Conservation (phyloP, 768 basidiomycete genomes). For the Kwoniella newhampshirensis region DNA sequence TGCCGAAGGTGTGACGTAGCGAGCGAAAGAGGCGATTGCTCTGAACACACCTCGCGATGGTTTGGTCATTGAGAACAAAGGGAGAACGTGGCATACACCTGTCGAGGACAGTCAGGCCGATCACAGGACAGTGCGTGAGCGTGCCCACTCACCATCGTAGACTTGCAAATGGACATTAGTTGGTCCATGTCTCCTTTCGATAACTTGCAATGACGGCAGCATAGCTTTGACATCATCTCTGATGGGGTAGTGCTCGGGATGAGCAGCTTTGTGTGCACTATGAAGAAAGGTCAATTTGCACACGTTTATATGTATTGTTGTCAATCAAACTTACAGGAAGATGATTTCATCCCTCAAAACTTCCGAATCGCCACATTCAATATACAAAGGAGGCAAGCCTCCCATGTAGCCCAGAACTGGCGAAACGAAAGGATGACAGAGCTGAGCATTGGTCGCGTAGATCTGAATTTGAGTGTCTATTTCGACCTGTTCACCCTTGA, state of each 20-base stretch:
- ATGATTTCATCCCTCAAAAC: constrained; percentile 89
- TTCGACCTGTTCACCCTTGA: constrained; percentile 52
- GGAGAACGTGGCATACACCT: constrained; percentile 77
- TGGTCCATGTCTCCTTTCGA: constrained; percentile 54
- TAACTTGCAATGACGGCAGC: constrained; percentile 50
- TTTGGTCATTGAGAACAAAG: constrained; percentile 62
- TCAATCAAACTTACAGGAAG: constrained; percentile 60
- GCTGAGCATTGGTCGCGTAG: constrained; percentile 76
- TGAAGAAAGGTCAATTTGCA: constrained; percentile 8
- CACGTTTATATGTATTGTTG: not conserved
- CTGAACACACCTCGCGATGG: constrained; percentile 55
- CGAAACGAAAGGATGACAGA: constrained; percentile 62
- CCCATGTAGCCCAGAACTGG: constrained; percentile 76
- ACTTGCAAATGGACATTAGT: constrained; percentile 89
- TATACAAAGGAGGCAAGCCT: constrained; percentile 78
- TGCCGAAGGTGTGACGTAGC: constrained; percentile 50
- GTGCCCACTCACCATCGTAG: constrained; percentile 66
- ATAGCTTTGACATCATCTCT: constrained; percentile 59
- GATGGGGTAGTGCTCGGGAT: constrained; percentile 71
- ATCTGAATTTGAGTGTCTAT: constrained; percentile 72
- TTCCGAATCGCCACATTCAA: constrained; percentile 86
- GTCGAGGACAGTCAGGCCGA: not conserved
- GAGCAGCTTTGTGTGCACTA: constrained; percentile 81
- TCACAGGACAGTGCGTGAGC: not conserved
- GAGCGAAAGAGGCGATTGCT: constrained; percentile 54